Evolutionary conservation across 1,284 basidiomycete genomes (phyloP).

Genomic region (Cerioporus squamosus): DNA sequence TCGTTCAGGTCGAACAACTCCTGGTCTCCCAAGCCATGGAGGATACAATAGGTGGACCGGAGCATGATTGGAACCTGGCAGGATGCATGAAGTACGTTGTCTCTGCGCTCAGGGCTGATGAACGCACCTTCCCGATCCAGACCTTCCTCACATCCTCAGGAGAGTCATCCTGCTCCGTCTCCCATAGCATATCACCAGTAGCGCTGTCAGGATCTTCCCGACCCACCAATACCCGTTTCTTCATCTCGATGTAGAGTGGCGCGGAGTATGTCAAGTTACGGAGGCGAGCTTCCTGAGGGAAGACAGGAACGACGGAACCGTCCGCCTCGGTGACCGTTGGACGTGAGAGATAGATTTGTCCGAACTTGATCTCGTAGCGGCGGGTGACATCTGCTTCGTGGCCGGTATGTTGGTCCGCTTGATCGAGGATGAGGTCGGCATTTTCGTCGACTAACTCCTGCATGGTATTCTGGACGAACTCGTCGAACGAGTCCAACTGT

Average conservation of each 20-base stretch:
- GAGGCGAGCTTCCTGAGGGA: constrained; percentile 96
- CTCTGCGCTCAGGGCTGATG: background rate
- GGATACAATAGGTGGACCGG: constrained; percentile 93
- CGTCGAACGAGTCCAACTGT: constrained; percentile 98
- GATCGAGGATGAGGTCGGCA: constrained; percentile 91
- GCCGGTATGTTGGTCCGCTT: constrained; percentile 94
- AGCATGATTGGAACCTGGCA: constrained; percentile 96
- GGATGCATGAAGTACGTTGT: constrained; percentile 7
- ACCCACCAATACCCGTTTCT: constrained; percentile 82
- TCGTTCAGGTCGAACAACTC: constrained; percentile 93
- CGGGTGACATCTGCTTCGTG: constrained; percentile 79
- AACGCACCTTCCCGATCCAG: constrained; percentile 91
- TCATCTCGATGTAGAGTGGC: constrained; percentile 96
- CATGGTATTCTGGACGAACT: constrained; percentile 99
- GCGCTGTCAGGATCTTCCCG: constrained; percentile 82
- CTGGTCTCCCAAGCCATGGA: constrained; percentile 79
- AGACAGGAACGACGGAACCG: constrained; percentile 91
- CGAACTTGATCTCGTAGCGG: constrained; percentile 97
- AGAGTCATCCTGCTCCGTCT: constrained; percentile 70
- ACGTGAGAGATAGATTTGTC: constrained; percentile 95
- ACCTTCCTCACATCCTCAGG: constrained; percentile 81
- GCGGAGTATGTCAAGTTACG: constrained; percentile 96
- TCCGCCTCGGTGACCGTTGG: constrained; percentile 96
- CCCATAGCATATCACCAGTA: constrained; percentile 85
- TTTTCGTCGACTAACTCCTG: constrained; percentile 99